These are phyloP conservation scores for Venustampulla echinocandica DNA, from an alignment of 495 filamentous ascomycete species.

Conservation along the genomic window DNA sequence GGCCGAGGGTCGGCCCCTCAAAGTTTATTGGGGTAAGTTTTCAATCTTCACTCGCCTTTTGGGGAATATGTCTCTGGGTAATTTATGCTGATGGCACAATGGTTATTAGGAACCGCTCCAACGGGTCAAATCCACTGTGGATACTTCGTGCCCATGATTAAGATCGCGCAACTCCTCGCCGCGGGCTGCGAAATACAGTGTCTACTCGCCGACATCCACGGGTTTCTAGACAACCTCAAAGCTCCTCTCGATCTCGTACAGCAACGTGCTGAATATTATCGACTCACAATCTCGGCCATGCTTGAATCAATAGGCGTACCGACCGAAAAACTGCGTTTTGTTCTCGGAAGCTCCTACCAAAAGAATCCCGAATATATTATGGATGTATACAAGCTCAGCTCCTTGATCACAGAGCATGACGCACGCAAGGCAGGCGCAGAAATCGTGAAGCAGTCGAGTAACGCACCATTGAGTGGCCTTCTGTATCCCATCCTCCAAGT, in stretches of 20 bases:
- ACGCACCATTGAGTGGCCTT: constrained; percentile 65
- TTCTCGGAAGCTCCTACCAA: constrained; percentile 82
- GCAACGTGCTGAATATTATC: constrained; percentile 65
- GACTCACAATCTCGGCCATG: constrained; percentile 52
- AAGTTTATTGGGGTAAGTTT: constrained; percentile 93
- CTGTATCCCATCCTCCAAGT: constrained; percentile 87
- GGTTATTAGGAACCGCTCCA: constrained; percentile 39
- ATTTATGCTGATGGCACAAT: no score
- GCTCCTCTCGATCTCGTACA: constrained; percentile 84
- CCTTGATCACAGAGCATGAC: constrained; percentile 54
- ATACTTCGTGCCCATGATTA: constrained; percentile 79
- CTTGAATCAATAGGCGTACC: constrained; percentile 63
- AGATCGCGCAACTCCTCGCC: constrained; percentile 78
- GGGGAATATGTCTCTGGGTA: no score
- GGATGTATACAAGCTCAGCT: constrained; percentile 60
- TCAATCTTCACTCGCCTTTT: no score
- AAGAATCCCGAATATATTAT: constrained; percentile 57
- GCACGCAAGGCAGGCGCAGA: constrained; percentile 84
- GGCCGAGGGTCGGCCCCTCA: constrained; percentile 58
- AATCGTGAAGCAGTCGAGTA: constrained; percentile 81
- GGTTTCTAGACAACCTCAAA: constrained; percentile 76
- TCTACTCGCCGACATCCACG: constrained; percentile 75
- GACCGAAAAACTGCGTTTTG: constrained; percentile 72
- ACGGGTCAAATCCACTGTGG: constrained; percentile 66
- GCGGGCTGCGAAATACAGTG: constrained; percentile 77